A percentile compares a stretch with the other conserved stretches of the same genome.
Evolutionary conservation across 202 grass and related monocot species (phyloP).

Genomic region (Tripidium arundinaceum): DNA sequence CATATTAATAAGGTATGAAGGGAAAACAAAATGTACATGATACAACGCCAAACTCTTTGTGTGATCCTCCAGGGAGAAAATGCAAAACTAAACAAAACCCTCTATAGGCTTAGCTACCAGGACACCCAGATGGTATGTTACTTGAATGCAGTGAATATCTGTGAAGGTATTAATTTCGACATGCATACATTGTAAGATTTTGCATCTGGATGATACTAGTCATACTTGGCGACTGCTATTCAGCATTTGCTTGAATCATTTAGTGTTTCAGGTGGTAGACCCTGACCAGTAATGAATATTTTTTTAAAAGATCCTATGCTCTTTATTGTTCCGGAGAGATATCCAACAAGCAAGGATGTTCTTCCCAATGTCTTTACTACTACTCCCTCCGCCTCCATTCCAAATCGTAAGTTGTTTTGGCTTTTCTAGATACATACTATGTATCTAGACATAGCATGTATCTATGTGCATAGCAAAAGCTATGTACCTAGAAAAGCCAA

Average conservation of each 20-base stretch:
- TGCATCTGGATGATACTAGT: constrained; percentile 20
- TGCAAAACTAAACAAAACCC: neutral
- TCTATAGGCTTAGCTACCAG: neutral
- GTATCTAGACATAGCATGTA: too few species aligned
- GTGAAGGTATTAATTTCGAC: constrained; percentile 3
- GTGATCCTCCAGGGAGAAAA: neutral
- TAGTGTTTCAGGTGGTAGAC: constrained; percentile 1
- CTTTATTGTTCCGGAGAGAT: neutral
- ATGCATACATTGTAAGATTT: constrained; percentile 5
- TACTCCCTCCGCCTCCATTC: neutral
- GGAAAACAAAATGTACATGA: neutral
- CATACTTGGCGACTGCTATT: neutral
- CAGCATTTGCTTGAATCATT: constrained; percentile 22
- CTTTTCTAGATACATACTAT: too few species aligned
- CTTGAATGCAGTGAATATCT: constrained; percentile 3
- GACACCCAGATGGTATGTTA: neutral
- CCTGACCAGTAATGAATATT: constrained; percentile 2
- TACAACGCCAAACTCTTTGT: neutral
- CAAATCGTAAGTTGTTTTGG: too few species aligned
- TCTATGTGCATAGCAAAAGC: too few species aligned
- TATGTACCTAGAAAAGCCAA: too few species aligned
- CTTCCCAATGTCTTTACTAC: neutral
- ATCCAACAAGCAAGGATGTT: constrained; percentile 11
- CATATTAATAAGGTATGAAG: neutral
- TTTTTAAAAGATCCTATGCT: neutral